Conservation (phyloP, 805 yeast genomes). For the Candida nanaspora region DNA sequence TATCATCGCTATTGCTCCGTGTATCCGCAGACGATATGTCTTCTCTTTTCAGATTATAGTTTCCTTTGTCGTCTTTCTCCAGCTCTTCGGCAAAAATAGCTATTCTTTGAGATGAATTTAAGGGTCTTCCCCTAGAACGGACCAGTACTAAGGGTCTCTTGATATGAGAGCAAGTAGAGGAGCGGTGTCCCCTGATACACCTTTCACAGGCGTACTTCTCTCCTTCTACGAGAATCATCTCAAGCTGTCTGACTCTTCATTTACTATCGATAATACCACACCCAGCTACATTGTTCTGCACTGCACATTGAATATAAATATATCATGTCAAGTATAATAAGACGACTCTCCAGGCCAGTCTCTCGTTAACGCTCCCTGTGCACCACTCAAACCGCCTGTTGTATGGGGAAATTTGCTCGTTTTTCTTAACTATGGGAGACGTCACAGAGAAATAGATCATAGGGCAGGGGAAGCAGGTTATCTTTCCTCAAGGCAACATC, state of each 20-base stretch:
- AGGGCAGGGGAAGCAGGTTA: too few species aligned
- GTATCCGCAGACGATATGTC: neutral
- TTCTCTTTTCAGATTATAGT: neutral
- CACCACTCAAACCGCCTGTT: neutral
- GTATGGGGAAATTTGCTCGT: neutral
- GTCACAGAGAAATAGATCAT: too few species aligned
- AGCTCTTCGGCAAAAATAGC: slow-evolving; percentile 47
- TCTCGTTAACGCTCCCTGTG: too few species aligned
- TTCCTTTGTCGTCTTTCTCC: slow-evolving; percentile 1
- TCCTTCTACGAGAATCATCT: slow-evolving; percentile 73
- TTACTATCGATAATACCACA: too few species aligned
- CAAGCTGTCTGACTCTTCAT: too few species aligned
- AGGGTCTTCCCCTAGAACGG: slow-evolving; percentile 84
- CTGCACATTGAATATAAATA: too few species aligned
- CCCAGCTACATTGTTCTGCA: too few species aligned
- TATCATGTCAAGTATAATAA: too few species aligned
- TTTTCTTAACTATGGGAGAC: neutral
- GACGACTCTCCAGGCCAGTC: too few species aligned
- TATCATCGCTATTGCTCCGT: neutral
- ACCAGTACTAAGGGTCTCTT: slow-evolving; percentile 78
- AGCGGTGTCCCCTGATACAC: slow-evolving; percentile 90
- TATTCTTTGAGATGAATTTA: slow-evolving; percentile 48
- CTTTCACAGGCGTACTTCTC: slow-evolving; percentile 77
- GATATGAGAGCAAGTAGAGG: slow-evolving; percentile 79
- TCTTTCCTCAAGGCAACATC: neutral